A percentile compares a stretch with the other conserved stretches of the same genome.
These are phyloP conservation scores for Pseudogymnoascus sp. DNA, from an alignment of 2,329 filamentous ascomycete species.

Conservation along the genomic window DNA sequence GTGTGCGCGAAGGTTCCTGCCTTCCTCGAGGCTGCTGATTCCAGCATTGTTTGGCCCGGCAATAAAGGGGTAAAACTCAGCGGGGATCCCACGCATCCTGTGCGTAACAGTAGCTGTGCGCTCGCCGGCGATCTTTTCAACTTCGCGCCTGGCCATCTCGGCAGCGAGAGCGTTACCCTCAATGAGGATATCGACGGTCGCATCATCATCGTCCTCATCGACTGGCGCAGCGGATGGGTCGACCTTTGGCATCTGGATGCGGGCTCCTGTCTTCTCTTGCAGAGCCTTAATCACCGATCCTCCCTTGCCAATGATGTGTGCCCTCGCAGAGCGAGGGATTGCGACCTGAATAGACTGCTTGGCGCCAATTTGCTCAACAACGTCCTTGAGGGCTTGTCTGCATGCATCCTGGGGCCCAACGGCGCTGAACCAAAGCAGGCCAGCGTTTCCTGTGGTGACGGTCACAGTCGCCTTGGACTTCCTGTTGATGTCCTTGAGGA, in stretches of 20 bases:
- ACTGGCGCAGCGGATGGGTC: slow-evolving; percentile 49
- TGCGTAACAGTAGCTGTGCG: slow-evolving; percentile 74
- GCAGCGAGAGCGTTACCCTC: slow-evolving; percentile 88
- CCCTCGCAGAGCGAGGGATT: slow-evolving; percentile 74
- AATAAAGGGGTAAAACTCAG: slow-evolving; percentile 94
- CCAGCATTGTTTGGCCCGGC: slow-evolving; percentile 68
- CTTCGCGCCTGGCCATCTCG: slow-evolving; percentile 73
- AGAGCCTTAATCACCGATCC: slow-evolving; percentile 86
- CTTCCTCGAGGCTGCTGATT: slow-evolving; percentile 60
- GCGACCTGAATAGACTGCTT: slow-evolving; percentile 65
- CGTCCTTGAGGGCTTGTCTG: slow-evolving; percentile 80
- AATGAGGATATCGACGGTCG: slow-evolving; percentile 75
- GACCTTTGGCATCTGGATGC: slow-evolving; percentile 79
- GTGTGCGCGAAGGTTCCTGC: slow-evolving; percentile 70
- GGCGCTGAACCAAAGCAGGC: slow-evolving; percentile 73
- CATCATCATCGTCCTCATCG: slow-evolving; percentile 71
- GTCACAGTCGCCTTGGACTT: slow-evolving; percentile 81
- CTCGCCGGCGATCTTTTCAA: slow-evolving; percentile 82
- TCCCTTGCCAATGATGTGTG: slow-evolving; percentile 88
- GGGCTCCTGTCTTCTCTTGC: slow-evolving; percentile 81
- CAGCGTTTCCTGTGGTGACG: slow-evolving; percentile 65
- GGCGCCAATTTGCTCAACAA: slow-evolving; percentile 76
- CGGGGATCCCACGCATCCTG: slow-evolving; percentile 74
- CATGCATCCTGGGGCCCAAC: slow-evolving; percentile 77
- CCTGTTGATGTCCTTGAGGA: slow-evolving; percentile 86